Base-by-base conservation (phyloP, 495 filamentous ascomycete genomes). In the Eremomyces bilateralis region DNA sequence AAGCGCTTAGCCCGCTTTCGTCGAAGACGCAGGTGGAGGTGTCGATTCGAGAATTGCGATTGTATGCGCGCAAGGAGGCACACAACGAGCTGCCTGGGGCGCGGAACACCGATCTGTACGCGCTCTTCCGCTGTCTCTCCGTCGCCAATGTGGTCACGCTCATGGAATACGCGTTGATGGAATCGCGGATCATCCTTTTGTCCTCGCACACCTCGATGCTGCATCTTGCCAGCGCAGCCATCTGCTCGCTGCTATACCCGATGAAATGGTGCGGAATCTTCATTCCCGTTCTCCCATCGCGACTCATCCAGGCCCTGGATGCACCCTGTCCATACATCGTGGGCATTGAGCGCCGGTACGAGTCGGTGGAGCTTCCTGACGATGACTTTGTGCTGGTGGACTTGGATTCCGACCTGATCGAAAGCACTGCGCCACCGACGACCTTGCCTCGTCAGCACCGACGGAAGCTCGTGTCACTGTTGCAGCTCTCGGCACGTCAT, bases 241-340 rank as follows among this genome's bases (percentile, higher is more conserved):
- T 97, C 38, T 67, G 71, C 4, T 80, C 73, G 52, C 60, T 97
- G 17, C 56, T 97, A 24, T 97, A 91, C 52, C 88, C 88, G 1
- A 55, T 94, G 31, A 74, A 77, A 31, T 97, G 88, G 85, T 64
- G 76, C 13, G 83, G 82, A 42, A 81, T 95, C 28, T 77, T 90
- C 43, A 94, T 95, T 37, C 85, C 85, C 6, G 69, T 95, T 25
- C 62, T 95, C 16, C 85, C 85, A 16, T 82, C 80, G 13, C 69
- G 85, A 20, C 58, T 95, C 22, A 61, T 95, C 12, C 81, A 84
- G 36, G 83, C 80, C 4, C 62, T 95, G 15, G 85, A 95, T 47
- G 88, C 88, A 1, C 88, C 88, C 13, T 95, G 88, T 42, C 88
- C 88, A 0, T 97, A 94, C 47, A 93, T 97, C 39, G 79, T 93